phyloP scores from a whole-genome alignment of 1,139 yeast genomes.

The Blastobotrys indianensis region DNA sequence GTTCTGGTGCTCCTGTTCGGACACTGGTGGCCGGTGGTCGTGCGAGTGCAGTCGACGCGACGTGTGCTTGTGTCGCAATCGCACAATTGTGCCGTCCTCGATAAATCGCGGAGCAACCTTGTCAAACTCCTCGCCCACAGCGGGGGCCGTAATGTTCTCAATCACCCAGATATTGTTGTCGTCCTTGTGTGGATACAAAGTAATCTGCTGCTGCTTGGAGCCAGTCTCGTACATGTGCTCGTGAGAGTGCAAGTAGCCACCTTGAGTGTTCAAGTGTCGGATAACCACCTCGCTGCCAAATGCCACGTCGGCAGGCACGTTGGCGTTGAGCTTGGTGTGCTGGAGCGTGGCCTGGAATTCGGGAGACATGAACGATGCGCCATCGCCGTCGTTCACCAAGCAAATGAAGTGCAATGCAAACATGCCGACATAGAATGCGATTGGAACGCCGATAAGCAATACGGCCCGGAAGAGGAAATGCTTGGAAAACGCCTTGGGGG shows the following conservation, averaged over 20 bases:
- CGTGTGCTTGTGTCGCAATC: constrained; percentile 65
- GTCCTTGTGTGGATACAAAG: constrained; percentile 90
- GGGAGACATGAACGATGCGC: constrained; percentile 82
- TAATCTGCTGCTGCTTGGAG: constrained; percentile 86
- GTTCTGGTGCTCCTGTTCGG: constrained; percentile 92
- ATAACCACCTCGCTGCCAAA: constrained; percentile 74
- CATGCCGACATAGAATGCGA: constrained; percentile 58
- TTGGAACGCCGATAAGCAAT: constrained; percentile 65
- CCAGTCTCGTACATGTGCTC: constrained; percentile 81
- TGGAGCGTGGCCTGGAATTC: constrained; percentile 76
- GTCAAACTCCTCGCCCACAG: constrained; percentile 28
- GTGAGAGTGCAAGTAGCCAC: constrained; percentile 96
- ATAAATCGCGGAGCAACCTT: constrained; percentile 46
- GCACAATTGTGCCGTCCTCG: constrained; percentile 70
- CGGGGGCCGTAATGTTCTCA: constrained; percentile 23
- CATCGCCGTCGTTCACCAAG: constrained; percentile 73
- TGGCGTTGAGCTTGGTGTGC: constrained; percentile 63
- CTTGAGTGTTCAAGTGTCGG: constrained; percentile 79
- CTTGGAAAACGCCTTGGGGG: constrained; percentile 43
- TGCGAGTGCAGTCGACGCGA: constrained; percentile 89
- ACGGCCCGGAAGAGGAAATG: constrained; percentile 56
- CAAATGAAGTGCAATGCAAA: constrained; percentile 76
- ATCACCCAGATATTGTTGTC: constrained; percentile 74
- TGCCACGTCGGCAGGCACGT: constrained; percentile 78
- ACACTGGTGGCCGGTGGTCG: constrained; percentile 89